These are phyloP conservation scores for Meredithiella fracta DNA, from an alignment of 2,329 filamentous ascomycete genomes.

Conservation along the genomic window DNA sequence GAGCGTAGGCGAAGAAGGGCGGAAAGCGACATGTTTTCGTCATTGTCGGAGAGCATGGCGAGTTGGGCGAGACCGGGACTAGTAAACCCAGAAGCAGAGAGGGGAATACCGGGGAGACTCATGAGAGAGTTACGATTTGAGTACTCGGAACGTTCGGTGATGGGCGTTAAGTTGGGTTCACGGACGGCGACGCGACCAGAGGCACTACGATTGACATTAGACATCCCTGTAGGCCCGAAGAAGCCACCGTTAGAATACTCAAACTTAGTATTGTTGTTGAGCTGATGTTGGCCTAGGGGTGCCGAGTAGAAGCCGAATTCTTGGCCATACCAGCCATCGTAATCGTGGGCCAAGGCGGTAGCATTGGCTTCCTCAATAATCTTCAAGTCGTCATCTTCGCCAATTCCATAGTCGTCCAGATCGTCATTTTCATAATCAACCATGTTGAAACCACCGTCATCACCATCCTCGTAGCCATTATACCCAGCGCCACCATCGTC, in stretches of 20 bases:
- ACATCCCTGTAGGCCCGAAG: constrained; percentile 55
- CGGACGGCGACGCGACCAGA: constrained; percentile 60
- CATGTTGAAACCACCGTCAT: constrained; percentile 20
- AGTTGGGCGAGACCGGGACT: constrained; percentile 66
- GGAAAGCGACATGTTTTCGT: constrained; percentile 53
- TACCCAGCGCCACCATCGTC: constrained; percentile 17
- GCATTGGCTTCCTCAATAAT: constrained; percentile 94
- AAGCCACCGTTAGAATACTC: constrained; percentile 70
- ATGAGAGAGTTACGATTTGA: constrained; percentile 86
- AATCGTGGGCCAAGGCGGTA: constrained; percentile 78
- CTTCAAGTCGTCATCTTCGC: constrained; percentile 64
- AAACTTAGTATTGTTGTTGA: constrained; percentile 28
- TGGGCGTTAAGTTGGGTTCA: constrained; percentile 87
- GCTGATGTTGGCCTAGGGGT: constrained; percentile 28
- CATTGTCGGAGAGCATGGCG: constrained; percentile 42
- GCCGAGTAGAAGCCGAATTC: constrained; percentile 92
- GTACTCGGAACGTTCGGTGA: constrained; percentile 91
- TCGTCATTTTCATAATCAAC: constrained; percentile 38
- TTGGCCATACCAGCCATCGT: constrained; percentile 85
- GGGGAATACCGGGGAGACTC: constrained; percentile 43
- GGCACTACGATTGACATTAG: constrained; percentile 43
- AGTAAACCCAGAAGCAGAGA: constrained; percentile 28
- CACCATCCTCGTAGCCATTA: constrained; percentile 33
- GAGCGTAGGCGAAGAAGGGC: constrained; percentile 56
- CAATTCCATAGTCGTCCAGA: constrained; percentile 39